These are phyloP conservation scores for Penstemon eatonii DNA, from an alignment of 257 asterid species.

Conservation along the genomic window DNA sequence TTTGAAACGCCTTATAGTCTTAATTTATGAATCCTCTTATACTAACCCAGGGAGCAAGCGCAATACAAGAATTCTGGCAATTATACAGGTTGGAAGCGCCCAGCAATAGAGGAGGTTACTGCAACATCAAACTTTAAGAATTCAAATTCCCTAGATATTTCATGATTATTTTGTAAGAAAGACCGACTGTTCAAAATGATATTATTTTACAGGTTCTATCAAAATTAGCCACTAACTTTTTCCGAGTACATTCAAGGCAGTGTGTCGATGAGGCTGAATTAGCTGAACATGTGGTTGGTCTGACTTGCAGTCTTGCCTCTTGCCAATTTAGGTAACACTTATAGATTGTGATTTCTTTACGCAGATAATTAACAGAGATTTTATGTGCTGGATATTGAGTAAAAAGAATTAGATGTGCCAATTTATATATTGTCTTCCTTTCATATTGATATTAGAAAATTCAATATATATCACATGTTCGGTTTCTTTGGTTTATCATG, in stretches of 20 bases:
- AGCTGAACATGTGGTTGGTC: slow-evolving; percentile 92
- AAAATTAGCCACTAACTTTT: slow-evolving; percentile 65
- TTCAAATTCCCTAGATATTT: slow-evolving; percentile 13
- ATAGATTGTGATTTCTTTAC: background rate
- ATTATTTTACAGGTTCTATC: slow-evolving; percentile 55
- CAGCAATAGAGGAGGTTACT: slow-evolving; percentile 86
- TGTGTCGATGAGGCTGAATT: slow-evolving; percentile 92
- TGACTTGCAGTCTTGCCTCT: slow-evolving; percentile 88
- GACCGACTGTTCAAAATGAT: slow-evolving; percentile 20
- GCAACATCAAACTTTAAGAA: slow-evolving; percentile 30
- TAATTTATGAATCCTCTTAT: slow-evolving; percentile 5
- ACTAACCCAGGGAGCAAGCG: slow-evolving; percentile 72
- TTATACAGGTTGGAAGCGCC: slow-evolving; percentile 69
- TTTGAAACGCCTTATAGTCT: background rate
- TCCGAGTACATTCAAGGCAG: slow-evolving; percentile 74
- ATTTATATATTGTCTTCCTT: slow-evolving; percentile 9
- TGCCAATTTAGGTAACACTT: slow-evolving; percentile 76
- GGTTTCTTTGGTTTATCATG: slow-evolving; percentile 10
- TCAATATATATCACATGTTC: background rate
- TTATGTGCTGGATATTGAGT: slow-evolving; percentile 3
- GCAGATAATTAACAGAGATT: background rate
- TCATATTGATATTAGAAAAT: slow-evolving; percentile 4
- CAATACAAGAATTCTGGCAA: slow-evolving; percentile 73
- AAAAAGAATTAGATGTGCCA: background rate
- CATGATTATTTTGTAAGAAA: slow-evolving; percentile 13